Conservation (phyloP, 352 stramenopile genomes). For the Globisporangium irregulare region DNA sequence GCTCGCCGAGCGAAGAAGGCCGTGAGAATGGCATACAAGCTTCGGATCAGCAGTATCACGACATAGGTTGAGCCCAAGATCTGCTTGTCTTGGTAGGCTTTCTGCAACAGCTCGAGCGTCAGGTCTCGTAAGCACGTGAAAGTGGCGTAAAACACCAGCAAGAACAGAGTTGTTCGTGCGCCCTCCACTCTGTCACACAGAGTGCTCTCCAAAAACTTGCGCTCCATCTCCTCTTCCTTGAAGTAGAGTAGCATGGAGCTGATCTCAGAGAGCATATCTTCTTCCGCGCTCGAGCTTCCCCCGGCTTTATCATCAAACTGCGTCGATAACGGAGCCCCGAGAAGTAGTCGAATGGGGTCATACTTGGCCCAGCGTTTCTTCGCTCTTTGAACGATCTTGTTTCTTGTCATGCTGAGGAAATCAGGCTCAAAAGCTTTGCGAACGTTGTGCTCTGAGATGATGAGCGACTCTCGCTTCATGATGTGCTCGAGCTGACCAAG, state of each 20-base stretch:
- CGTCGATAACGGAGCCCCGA: slow-evolving; percentile 45
- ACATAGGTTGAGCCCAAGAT: slow-evolving; percentile 36
- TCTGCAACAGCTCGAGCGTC: slow-evolving; percentile 41
- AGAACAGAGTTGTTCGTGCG: slow-evolving; percentile 51
- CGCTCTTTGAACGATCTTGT: slow-evolving; percentile 47
- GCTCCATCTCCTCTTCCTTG: slow-evolving; percentile 67
- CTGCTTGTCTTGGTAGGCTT: slow-evolving; percentile 14
- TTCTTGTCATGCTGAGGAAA: slow-evolving; percentile 47
- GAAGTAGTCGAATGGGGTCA: slow-evolving; percentile 45
- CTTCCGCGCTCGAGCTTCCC: slow-evolving; percentile 41
- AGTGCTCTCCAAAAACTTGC: slow-evolving; percentile 70
- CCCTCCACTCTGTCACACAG: slow-evolving; percentile 59
- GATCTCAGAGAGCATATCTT: slow-evolving; percentile 68
- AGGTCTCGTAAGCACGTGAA: slow-evolving; percentile 75
- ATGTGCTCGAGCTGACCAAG: slow-evolving; percentile 65
- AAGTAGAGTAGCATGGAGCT: slow-evolving; percentile 58
- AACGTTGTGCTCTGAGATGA: slow-evolving; percentile 43
- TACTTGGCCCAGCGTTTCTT: slow-evolving; percentile 59
- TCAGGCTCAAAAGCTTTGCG: slow-evolving; percentile 48
- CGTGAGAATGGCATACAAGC: slow-evolving; percentile 26
- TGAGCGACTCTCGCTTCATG: slow-evolving; percentile 63
- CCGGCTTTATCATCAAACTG: slow-evolving; percentile 21
- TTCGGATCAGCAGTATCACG: slow-evolving; percentile 39
- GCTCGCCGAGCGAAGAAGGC: slow-evolving; percentile 32
- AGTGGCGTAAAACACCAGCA: slow-evolving; percentile 49